phyloP scores from a whole-genome alignment of 1,284 basidiomycete genomes.

The Trametes versicolor region DNA sequence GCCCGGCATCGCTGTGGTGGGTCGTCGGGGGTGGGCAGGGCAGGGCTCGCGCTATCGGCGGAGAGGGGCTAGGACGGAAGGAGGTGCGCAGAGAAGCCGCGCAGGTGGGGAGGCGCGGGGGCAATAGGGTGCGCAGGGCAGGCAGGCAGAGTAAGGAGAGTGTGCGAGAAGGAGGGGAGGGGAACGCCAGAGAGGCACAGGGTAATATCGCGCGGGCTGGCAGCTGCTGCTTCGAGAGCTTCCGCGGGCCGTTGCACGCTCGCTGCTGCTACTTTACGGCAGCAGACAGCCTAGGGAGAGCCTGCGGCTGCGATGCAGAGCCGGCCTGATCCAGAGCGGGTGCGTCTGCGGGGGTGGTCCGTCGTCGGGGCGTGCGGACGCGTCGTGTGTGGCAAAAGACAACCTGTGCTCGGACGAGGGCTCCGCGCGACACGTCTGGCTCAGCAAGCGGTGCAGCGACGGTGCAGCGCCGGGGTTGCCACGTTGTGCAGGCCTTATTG shows the following conservation, averaged over 20 bases:
- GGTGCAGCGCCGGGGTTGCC: conserved; percentile 33
- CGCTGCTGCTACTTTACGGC: conserved; percentile 39
- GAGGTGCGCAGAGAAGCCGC: conserved; percentile 30
- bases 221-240: conserved; percentile 44
- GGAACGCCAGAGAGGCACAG: conserved; percentile 44
- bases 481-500: conserved; percentile 40
- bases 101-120: conserved; percentile 39
- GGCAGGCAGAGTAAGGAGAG: conserved; percentile 35
- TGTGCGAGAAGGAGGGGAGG: conserved; percentile 45
- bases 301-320: conserved; percentile 22
- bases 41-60: conserved; percentile 21
- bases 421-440: background rate
- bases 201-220: conserved; percentile 38
- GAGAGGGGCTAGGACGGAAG: conserved; percentile 29
- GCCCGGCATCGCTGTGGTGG: conserved; percentile 51
- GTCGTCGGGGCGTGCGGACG: background rate
- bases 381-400: conserved; percentile 18
- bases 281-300: conserved; percentile 35
- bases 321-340: conserved; percentile 2
- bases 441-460: conserved; percentile 1
- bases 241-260: conserved; percentile 41
- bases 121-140: conserved; percentile 36
- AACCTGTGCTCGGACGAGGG: conserved; percentile 11
- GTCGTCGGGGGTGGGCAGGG: conserved; percentile 6
- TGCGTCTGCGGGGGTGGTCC: conserved; percentile 7